Evolutionary conservation across 1,139 yeast genomes (phyloP).

Genomic region (Hansenula sp.): DNA sequence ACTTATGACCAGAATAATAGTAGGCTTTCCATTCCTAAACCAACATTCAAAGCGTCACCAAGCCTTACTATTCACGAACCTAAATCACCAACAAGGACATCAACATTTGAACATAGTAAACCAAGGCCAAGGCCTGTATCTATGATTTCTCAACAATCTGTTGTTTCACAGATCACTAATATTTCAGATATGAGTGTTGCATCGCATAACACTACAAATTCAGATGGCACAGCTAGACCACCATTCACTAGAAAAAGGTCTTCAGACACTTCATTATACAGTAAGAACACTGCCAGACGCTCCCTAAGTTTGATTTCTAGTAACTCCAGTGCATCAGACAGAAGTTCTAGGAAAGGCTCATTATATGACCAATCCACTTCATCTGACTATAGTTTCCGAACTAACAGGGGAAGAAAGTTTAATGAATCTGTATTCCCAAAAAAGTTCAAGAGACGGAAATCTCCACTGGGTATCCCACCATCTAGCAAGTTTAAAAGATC

Average conservation of each 20-base stretch:
- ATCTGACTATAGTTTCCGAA: slow-evolving; percentile 2
- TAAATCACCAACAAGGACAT: slow-evolving; percentile 14
- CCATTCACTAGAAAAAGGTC: slow-evolving; percentile 19
- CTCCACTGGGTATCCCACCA: slow-evolving; percentile 27
- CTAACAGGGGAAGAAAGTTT: slow-evolving; percentile 24
- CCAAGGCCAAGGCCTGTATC: slow-evolving; percentile 56
- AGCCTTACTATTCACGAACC: slow-evolving; percentile 18
- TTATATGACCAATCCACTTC: slow-evolving; percentile 27
- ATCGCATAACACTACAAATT: slow-evolving; percentile 14
- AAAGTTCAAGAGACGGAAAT: slow-evolving; percentile 40
- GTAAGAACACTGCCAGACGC: slow-evolving; percentile 22
- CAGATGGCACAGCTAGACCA: slow-evolving; percentile 17
- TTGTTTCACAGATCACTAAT: slow-evolving; percentile 23
- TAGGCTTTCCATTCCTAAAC: slow-evolving; percentile 7
- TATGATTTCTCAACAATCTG: slow-evolving; percentile 60
- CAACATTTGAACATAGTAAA: slow-evolving; percentile 5
- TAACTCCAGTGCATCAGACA: slow-evolving; percentile 37
- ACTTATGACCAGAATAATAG: slow-evolving; percentile 4
- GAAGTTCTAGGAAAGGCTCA: slow-evolving; percentile 36
- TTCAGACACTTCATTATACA: slow-evolving; percentile 19
- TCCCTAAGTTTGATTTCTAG: slow-evolving; percentile 33
- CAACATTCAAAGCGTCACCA: slow-evolving; percentile 6
- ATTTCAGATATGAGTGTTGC: slow-evolving; percentile 19
- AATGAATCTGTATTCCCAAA: slow-evolving; percentile 28
- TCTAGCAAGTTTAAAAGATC: slow-evolving; percentile 23